Evolutionary conservation across 306 rosid genomes (phyloP).

Genomic region (Cucumis melo): DNA sequence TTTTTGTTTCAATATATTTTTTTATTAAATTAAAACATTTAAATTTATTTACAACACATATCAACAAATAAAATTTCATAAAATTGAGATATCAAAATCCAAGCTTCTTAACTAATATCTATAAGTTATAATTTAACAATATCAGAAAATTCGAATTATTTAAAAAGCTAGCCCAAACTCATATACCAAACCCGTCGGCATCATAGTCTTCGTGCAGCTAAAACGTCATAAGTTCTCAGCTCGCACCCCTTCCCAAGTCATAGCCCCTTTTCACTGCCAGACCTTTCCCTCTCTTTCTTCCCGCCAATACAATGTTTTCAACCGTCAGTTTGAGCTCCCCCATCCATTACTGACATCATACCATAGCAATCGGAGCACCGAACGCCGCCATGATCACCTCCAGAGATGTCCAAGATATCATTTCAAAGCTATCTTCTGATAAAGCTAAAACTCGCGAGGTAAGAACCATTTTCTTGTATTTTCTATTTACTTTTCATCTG

Average conservation of each 20-base stretch:
- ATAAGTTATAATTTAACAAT: no score
- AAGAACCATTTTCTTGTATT: constrained; percentile 1
- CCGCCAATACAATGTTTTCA: constrained; percentile 17
- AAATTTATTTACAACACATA: no score
- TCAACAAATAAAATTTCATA: no score
- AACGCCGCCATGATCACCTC: constrained; percentile 36
- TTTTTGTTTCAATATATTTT: no score
- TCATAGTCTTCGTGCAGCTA: neutral
- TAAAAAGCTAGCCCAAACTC: no score
- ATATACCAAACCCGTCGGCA: no score
- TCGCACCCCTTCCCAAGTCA: neutral
- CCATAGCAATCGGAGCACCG: constrained; percentile 6
- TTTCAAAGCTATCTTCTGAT: constrained; percentile 65
- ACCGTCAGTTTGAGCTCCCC: constrained; percentile 1
- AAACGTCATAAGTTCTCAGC: neutral
- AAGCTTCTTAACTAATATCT: no score
- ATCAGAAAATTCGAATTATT: no score
- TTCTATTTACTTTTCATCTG: neutral
- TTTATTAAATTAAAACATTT: no score
- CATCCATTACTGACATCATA: neutral
- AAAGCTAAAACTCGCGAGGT: constrained; percentile 84
- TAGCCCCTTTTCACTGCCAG: neutral
- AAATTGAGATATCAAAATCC: no score
- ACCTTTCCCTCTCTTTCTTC: constrained; percentile 16
- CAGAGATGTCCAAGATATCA: constrained; percentile 66